Evolutionary conservation across 208 protist genomes (phyloP), one percentile per base, ranked within the genome.

Genomic region (Trypanosoma brucei): DNA sequence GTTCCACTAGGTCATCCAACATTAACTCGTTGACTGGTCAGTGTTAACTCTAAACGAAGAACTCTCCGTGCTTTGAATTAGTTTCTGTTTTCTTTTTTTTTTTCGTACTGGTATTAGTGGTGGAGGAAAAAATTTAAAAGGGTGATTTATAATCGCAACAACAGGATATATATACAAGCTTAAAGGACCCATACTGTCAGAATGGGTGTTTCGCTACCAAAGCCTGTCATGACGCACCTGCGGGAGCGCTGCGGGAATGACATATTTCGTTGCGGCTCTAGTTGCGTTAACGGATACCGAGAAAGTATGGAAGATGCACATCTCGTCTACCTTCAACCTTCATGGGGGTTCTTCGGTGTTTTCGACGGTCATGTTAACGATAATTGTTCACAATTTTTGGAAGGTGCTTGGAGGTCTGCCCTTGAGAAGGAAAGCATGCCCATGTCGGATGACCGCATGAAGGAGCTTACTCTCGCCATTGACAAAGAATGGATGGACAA

Each of bases 241-340:
- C 81, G 88, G 68, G 91, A 96, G 74, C 80, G 87, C 33, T 62
- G 85, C 61, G 91, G 91, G n/a, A 96, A 93, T 68, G 59, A 79
- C 51, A 89, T 91, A 62, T 96, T 96, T 68, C 81, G 87, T 54
- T 87, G 83, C 62, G 91, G 87, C 60, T 88, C 83, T 73, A 87
- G 76, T 75, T 96, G 86, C 52, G 86, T 96, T 49, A 96, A 96
- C 65, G 91, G 91, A 42, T 93, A 92, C 70, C 84, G 91, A 62
- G 91, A 96, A 58, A 88, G 75, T 45, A 96, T 96, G 91, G 87
- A 96, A 67, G 91, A 96, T 65, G 85, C 85, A 2, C 91, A 96
- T 69, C 68, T 91, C 52, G 77, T 74, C 22, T 85, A 92, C 70
- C 67, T 96, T 65, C 74, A 88, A 53, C 62, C 75, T 59, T 80